Conservation (phyloP, 768 basidiomycete species). For the Hygrocybe coccinea region DNA sequence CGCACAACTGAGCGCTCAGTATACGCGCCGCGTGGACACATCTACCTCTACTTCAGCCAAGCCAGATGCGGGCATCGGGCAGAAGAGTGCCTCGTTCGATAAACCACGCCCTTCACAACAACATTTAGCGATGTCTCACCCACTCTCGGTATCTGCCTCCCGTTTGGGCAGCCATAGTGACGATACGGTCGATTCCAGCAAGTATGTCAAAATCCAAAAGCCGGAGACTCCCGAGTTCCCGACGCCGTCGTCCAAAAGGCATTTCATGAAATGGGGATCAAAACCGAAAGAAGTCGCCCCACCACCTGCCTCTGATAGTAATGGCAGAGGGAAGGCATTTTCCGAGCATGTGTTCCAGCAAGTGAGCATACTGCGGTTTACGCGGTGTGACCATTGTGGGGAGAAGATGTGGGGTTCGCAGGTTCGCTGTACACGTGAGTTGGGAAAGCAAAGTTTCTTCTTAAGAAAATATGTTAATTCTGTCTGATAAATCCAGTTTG, state of each 20-base stretch:
- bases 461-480: neutral
- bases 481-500: constrained; percentile 51
- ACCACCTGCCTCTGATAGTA: constrained; percentile 27
- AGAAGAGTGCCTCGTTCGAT: constrained; percentile 23
- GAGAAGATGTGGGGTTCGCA: constrained; percentile 99
- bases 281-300: constrained; percentile 44
- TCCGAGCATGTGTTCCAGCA: constrained; percentile 86
- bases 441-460: neutral
- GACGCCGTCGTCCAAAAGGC: constrained; percentile 48
- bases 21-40: constrained; percentile 71
- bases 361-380: constrained; percentile 79
- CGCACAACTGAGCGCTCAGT: constrained; percentile 79
- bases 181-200: constrained; percentile 36
- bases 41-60: constrained; percentile 7
- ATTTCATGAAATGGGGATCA: constrained; percentile 66
- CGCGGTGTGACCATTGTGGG: constrained; percentile 90
- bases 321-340: constrained; percentile 37
- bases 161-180: constrained; percentile 47
- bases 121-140: constrained; percentile 26
- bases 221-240: constrained; percentile 40
- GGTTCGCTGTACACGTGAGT: constrained; percentile 80
- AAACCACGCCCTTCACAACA: constrained; percentile 23
- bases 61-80: constrained; percentile 30
- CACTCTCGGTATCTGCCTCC: constrained; percentile 41
- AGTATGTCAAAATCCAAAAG: constrained; percentile 37